Percentiles rank a stretch among this genome's conserved stretches.
Conservation (phyloP, 1,139 yeast species). For the Lodderomyces pseudojiufengensis region DNA sequence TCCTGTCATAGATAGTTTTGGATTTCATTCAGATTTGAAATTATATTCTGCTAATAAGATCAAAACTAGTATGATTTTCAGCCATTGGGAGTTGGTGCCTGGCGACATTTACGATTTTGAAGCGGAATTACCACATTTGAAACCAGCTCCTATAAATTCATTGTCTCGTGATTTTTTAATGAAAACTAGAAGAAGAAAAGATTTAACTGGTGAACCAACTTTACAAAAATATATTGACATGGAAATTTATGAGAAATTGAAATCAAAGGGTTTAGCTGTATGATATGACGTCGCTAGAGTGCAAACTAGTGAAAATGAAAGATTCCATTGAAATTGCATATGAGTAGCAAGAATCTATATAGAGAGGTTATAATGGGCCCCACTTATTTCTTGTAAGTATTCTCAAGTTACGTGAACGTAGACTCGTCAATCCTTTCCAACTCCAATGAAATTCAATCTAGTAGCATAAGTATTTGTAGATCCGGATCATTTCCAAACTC, state of each 20-base stretch:
- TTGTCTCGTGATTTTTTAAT: slow-evolving; percentile 85
- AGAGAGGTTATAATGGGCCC: slow-evolving; percentile 17
- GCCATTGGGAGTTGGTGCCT: slow-evolving; percentile 76
- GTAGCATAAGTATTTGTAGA: too few species aligned
- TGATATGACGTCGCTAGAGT: too few species aligned
- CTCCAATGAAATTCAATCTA: too few species aligned
- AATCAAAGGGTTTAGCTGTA: slow-evolving; percentile 37
- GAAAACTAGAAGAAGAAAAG: slow-evolving; percentile 87
- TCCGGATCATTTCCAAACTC: too few species aligned
- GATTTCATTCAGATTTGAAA: slow-evolving; percentile 82
- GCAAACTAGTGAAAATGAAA: too few species aligned
- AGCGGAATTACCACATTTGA: slow-evolving; percentile 61
- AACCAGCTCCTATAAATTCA: slow-evolving; percentile 67
- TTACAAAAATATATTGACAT: slow-evolving; percentile 67
- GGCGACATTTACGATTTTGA: slow-evolving; percentile 84
- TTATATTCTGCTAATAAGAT: slow-evolving; percentile 78
- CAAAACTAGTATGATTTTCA: slow-evolving; percentile 65
- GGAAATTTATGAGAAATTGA: slow-evolving; percentile 52
- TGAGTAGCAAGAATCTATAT: too few species aligned
- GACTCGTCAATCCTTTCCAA: too few species aligned
- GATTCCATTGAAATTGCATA: too few species aligned
- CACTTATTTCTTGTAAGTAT: too few species aligned
- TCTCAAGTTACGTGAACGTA: too few species aligned
- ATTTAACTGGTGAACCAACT: slow-evolving; percentile 74
- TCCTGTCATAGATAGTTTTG: slow-evolving; percentile 89